Percentiles rank a stretch among this genome's conserved stretches.
Evolutionary conservation across 768 basidiomycete species (phyloP).

Genomic region (Boletus coccyginus): DNA sequence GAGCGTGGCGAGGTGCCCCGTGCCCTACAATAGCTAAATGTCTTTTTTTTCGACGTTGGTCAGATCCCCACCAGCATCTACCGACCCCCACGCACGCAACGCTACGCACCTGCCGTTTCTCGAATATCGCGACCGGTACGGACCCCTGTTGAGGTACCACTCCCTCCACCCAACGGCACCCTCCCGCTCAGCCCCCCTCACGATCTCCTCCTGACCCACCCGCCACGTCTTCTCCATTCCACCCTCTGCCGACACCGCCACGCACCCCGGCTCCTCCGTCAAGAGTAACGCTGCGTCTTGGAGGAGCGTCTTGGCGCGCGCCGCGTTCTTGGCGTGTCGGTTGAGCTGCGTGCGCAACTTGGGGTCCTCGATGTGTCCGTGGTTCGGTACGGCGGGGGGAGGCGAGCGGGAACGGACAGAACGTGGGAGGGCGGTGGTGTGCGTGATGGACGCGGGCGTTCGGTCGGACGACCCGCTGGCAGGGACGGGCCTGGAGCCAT

Average conservation of each 20-base stretch:
- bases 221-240: conserved; percentile 90
- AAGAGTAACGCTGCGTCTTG: conserved; percentile 74
- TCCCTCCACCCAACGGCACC: conserved; percentile 77
- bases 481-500: too few species aligned
- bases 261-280: conserved; percentile 64
- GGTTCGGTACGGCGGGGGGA: conserved; percentile 43
- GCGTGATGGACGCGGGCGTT: conserved; percentile 56
- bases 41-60: conserved; percentile 35
- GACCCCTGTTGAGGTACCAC: conserved; percentile 80
- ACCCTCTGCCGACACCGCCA: conserved; percentile 74
- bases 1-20: conserved; percentile 88
- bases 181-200: conserved; percentile 62
- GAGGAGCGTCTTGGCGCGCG: conserved; percentile 56
- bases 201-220: conserved; percentile 77
- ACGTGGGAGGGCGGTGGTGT: conserved; percentile 61
- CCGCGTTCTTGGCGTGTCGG: conserved; percentile 58
- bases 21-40: conserved; percentile 84
- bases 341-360: conserved; percentile 72
- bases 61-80: not conserved
- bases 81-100: too few species aligned
- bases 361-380: conserved; percentile 67
- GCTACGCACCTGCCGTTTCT: conserved; percentile 74
- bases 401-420: conserved; percentile 58
- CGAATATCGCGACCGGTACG: conserved; percentile 82
- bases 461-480: conserved; percentile 34